Base-by-base conservation (phyloP, 2,329 filamentous ascomycete genomes). In the Botrytis aclada region DNA sequence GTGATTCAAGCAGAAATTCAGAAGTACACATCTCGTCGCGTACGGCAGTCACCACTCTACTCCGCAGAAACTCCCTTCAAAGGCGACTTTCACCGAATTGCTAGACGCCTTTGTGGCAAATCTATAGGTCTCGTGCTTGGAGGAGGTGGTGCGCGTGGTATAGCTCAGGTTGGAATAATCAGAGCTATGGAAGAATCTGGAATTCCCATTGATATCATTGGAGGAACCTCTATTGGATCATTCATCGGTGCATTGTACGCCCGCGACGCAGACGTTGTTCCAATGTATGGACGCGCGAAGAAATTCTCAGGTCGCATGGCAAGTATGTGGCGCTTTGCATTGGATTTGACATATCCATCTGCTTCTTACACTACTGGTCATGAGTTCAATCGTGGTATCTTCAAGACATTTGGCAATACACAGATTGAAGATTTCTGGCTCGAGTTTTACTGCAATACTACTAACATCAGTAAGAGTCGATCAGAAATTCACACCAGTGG, bases 341-440 rank as follows among this genome's bases (percentile, higher is more conserved):
- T 99, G 4, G 96, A 99, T 80, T 83, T 99, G 78, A 99, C 96
- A 0, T 99, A 99, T 81, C 96, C 96, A 0, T 96, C 95, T 9
- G 94, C 93, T 12, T 97, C 95, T 1, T 99, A 99, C 83, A 99
- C 97, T 0, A 99, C 96, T 0, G 96, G 96, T 0, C 96, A 99
- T 80, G 96, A 99, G 80, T 99, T 99, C 87, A 99, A 99, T 79
- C 93, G 96, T 10, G 96, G 96, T 58, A 98, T 99, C 76, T 99
- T 98, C 88, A 99, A 99, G 83, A 94, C 95, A 0, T 98, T 99
- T 81, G 96, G 95, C 22, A 94, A 98, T 79, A 93, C 93, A 16
- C 96, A 98, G 81, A 98, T 99, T 73, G 96, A 99, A 83, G 96
- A 99, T 82, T 99, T 98, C 80, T 99, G 96, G 96, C 88, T 99